phyloP scores from a whole-genome alignment of 2,329 filamentous ascomycete genomes.

The Neonectria sp. region DNA sequence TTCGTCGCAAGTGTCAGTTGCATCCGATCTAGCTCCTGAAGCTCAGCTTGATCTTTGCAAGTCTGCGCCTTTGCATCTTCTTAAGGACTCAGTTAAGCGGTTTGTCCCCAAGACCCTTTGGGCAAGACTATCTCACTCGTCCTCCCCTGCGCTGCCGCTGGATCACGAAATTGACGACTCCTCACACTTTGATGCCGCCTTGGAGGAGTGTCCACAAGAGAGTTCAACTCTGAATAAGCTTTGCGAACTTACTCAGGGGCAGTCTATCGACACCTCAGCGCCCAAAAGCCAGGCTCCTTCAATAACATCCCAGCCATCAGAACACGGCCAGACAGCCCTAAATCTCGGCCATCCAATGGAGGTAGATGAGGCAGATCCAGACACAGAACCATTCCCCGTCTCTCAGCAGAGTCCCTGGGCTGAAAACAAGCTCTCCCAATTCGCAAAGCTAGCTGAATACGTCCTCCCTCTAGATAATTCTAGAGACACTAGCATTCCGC shows the following conservation, averaged over 20 bases:
- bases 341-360: not conserved
- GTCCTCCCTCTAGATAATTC: slow-evolving; percentile 3
- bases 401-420: slow-evolving; percentile 49
- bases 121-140: slow-evolving; percentile 39
- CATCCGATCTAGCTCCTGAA: not conserved
- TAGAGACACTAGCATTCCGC: slow-evolving; percentile 1
- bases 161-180: not conserved
- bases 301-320: not conserved
- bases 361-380: not conserved
- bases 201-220: not conserved
- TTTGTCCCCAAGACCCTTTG: slow-evolving; percentile 45
- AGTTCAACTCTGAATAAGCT: not conserved
- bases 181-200: not conserved
- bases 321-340: not conserved
- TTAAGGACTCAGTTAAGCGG: slow-evolving; percentile 43
- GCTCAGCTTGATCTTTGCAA: not conserved
- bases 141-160: slow-evolving; percentile 8
- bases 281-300: not conserved
- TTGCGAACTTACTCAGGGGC: not conserved
- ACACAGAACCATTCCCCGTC: slow-evolving; percentile 23
- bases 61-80: slow-evolving; percentile 23
- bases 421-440: slow-evolving; percentile 39
- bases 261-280: not conserved
- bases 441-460: slow-evolving; percentile 27
- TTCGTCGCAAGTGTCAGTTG: slow-evolving; percentile 1